A percentile compares a stretch with the other conserved stretches of the same genome.
phyloP scores from a whole-genome alignment of 768 basidiomycete species.

The Mycena galopus region DNA sequence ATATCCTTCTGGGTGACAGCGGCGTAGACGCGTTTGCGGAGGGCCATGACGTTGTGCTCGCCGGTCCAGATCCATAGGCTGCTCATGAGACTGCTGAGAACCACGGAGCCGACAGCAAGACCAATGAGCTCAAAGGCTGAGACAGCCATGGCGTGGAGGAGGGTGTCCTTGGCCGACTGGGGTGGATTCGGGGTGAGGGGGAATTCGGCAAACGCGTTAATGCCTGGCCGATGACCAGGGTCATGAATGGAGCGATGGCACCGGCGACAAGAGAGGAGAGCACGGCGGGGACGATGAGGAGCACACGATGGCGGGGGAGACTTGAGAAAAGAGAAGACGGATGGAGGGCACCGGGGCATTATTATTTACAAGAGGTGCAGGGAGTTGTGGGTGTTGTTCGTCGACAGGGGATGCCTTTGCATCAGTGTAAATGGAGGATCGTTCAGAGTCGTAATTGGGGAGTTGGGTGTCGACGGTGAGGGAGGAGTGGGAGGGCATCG shows the following conservation, averaged over 20 bases:
- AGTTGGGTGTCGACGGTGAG: constrained; percentile 30
- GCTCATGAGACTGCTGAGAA: constrained; percentile 71
- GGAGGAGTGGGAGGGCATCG: constrained; percentile 29
- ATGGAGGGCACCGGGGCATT: constrained; percentile 60
- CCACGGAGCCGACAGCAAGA: constrained; percentile 64
- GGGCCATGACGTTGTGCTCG: constrained; percentile 70
- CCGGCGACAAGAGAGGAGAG: constrained; percentile 73
- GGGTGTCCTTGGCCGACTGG: constrained; percentile 51
- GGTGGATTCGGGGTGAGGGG: constrained; percentile 39
- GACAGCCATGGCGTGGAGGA: constrained; percentile 62
- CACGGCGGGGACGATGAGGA: constrained; percentile 75
- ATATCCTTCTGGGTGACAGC: constrained; percentile 71
- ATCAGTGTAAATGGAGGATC: constrained; percentile 30
- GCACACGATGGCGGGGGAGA: constrained; percentile 67
- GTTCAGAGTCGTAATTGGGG: constrained; percentile 33
- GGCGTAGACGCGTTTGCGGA: constrained; percentile 69
- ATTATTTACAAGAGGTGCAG: constrained; percentile 37
- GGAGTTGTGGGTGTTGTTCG: constrained; percentile 23
- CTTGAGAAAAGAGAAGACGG: constrained; percentile 75
- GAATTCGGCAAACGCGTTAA: constrained; percentile 72
- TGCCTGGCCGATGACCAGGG: constrained; percentile 80
- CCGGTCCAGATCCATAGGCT: constrained; percentile 80
- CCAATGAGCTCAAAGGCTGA: constrained; percentile 68
- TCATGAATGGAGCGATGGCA: constrained; percentile 89
- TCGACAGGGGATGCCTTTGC: constrained; percentile 30